These are phyloP conservation scores for Parietichytrium sp. DNA, from an alignment of 108 stramenopile genomes.

Conservation along the genomic window DNA sequence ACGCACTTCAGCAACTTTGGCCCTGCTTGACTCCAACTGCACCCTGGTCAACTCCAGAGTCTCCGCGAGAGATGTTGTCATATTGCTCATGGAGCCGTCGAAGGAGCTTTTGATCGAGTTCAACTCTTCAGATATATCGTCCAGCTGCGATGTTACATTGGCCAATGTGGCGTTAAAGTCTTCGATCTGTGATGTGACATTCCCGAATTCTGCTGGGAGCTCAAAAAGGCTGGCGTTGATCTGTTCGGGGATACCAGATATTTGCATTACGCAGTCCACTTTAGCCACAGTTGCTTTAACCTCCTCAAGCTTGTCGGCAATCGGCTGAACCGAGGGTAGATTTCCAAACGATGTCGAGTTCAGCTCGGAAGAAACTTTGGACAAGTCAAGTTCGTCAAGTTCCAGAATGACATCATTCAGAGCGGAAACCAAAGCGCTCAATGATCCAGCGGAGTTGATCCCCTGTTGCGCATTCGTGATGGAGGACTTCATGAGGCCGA, in stretches of 20 bases:
- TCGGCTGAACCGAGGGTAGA: neutral
- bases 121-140: neutral
- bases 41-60: too few species aligned
- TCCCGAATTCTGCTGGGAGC: neutral
- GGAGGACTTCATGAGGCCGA: too few species aligned
- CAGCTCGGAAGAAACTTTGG: neutral
- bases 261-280: neutral
- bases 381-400: neutral
- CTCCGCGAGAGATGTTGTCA: too few species aligned
- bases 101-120: neutral
- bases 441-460: too few species aligned
- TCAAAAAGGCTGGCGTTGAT: constrained; percentile 10
- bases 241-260: neutral
- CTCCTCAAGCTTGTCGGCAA: neutral
- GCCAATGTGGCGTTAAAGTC: neutral
- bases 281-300: neutral
- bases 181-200: neutral
- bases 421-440: too few species aligned
- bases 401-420: too few species aligned
- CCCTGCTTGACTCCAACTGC: too few species aligned
- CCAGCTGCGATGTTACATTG: neutral
- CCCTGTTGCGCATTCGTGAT: too few species aligned
- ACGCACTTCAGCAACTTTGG: too few species aligned
- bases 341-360: neutral
- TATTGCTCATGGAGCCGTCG: neutral